Conservation (phyloP, 1,139 yeast genomes). For the Kluyveromyces sp. region DNA sequence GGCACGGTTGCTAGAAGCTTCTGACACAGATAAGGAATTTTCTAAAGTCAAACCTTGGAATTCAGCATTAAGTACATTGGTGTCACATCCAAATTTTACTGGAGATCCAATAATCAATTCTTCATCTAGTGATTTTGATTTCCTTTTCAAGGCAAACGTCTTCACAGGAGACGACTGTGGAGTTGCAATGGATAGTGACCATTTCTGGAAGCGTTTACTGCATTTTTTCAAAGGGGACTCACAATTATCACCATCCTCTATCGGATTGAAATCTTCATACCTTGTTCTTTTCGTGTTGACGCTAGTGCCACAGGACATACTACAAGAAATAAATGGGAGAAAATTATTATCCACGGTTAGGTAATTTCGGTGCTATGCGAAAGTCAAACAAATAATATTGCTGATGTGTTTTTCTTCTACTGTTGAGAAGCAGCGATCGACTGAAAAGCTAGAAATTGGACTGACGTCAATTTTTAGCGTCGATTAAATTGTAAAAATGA, state of each 20-base stretch:
- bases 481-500: neutral
- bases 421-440: neutral
- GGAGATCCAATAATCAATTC: neutral
- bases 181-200: slow-evolving; percentile 4
- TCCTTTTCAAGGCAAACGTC: neutral
- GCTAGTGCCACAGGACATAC: slow-evolving; percentile 1
- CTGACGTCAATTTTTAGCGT: neutral
- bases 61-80: neutral
- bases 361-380: no score
- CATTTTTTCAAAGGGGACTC: neutral
- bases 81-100: neutral
- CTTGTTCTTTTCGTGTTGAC: slow-evolving; percentile 1
- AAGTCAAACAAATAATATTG: neutral
- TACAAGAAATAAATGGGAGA: neutral
- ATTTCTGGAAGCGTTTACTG: neutral
- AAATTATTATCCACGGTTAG: no score
- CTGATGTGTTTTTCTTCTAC: neutral
- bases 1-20: slow-evolving; percentile 11
- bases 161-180: neutral
- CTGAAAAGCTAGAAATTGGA: neutral
- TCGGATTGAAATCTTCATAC: neutral
- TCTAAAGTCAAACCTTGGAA: neutral
- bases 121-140: neutral
- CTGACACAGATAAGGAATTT: neutral
- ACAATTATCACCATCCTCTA: neutral